Evolutionary conservation across 2,329 filamentous ascomycete species (phyloP).

Genomic region (Cladosporium sp.): DNA sequence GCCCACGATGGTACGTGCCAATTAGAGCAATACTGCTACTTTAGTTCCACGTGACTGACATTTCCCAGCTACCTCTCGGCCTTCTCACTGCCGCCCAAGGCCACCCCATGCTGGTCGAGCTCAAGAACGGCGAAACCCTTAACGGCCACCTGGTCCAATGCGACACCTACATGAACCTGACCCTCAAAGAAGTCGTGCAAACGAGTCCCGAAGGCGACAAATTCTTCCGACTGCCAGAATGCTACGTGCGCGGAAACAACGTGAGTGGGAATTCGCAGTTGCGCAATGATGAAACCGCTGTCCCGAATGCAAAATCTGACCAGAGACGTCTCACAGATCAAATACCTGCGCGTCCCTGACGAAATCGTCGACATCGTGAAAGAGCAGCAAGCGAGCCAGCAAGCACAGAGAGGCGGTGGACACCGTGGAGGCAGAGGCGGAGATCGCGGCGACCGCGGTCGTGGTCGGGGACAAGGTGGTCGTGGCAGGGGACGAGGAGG

Average conservation of each 20-base stretch:
- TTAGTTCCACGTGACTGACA: slow-evolving; percentile 15
- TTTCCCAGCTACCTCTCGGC: slow-evolving; percentile 59
- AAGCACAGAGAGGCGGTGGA: slow-evolving; percentile 50
- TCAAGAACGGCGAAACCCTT: slow-evolving; percentile 95
- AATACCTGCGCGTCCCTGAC: slow-evolving; percentile 93
- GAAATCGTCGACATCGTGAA: slow-evolving; percentile 93
- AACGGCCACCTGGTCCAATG: slow-evolving; percentile 95
- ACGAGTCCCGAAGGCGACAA: slow-evolving; percentile 93
- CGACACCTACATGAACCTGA: slow-evolving; percentile 99
- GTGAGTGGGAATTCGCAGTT: slow-evolving; percentile 48
- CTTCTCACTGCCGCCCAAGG: slow-evolving; percentile 93
- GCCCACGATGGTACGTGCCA: slow-evolving; percentile 21
- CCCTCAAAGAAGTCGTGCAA: slow-evolving; percentile 93
- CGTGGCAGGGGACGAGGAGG: slow-evolving; percentile 11
- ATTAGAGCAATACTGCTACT: not conserved
- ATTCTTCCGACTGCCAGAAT: slow-evolving; percentile 87
- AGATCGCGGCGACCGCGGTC: slow-evolving; percentile 23
- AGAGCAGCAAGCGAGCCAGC: slow-evolving; percentile 72
- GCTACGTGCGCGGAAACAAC: slow-evolving; percentile 96
- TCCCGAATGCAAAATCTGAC: not conserved
- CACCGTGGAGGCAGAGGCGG: slow-evolving; percentile 18
- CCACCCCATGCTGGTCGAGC: slow-evolving; percentile 95
- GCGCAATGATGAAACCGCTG: not conserved
- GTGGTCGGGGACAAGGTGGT: slow-evolving; percentile 26
- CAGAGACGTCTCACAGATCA: slow-evolving; percentile 65